A percentile compares a stretch with the other conserved stretches of the same genome.
Conservation (phyloP, 331 rosid genomes). For the Rhamnella rubrinervis region DNA sequence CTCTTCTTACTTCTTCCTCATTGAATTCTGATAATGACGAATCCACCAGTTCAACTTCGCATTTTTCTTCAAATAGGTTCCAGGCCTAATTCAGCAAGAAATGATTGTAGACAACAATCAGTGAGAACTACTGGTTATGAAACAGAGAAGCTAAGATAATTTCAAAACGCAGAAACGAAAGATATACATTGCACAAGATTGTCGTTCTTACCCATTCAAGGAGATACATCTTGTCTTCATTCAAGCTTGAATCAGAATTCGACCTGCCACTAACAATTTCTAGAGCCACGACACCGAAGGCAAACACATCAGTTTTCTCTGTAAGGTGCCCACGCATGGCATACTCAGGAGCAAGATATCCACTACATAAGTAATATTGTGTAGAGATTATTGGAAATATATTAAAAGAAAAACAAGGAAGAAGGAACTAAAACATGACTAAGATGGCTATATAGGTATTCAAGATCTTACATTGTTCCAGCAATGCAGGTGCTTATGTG, state of each 20-base stretch:
- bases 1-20: conserved; percentile 44
- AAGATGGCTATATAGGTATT: not conserved
- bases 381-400: not conserved
- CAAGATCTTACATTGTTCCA: conserved; percentile 59
- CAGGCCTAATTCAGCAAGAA: conserved; percentile 43
- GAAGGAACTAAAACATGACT: no score
- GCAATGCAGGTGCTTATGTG: conserved; percentile 76
- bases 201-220: conserved; percentile 11
- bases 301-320: conserved; percentile 64
- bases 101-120: not conserved
- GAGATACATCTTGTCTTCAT: conserved; percentile 58
- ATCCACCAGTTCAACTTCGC: conserved; percentile 49
- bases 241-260: conserved; percentile 51
- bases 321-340: conserved; percentile 78
- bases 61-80: conserved; percentile 52
- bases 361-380: conserved; percentile 37
- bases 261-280: conserved; percentile 49
- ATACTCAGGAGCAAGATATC: conserved; percentile 86
- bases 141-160: no score
- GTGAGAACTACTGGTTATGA: not conserved
- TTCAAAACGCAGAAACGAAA: not conserved
- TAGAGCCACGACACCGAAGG: conserved; percentile 18
- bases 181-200: not conserved
- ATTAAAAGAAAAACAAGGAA: no score
- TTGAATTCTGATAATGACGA: conserved; percentile 36